phyloP scores from a whole-genome alignment of 176 grass and related monocot genomes.

The Phoenix roebelenii region DNA sequence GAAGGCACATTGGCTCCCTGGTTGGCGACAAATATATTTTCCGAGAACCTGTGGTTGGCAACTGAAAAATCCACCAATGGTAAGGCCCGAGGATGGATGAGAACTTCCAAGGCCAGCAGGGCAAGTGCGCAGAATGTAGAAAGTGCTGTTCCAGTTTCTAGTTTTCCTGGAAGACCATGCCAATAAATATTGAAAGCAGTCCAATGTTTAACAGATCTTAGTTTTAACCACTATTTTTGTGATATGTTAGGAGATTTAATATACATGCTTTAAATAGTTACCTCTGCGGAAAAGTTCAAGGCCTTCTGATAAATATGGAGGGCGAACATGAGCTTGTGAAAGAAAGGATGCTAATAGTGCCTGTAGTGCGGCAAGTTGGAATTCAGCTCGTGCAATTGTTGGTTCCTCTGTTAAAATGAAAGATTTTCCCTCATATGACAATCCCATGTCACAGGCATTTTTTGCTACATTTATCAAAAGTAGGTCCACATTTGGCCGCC shows the following conservation, averaged over 20 bases:
- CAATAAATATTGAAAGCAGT: too few relatives aligned
- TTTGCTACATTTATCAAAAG: slow-evolving; percentile 67
- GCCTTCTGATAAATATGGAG: slow-evolving; percentile 60
- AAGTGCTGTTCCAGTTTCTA: slow-evolving; percentile 49
- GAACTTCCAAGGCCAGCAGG: slow-evolving; percentile 71
- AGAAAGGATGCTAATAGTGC: slow-evolving; percentile 71
- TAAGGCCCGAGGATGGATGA: slow-evolving; percentile 67
- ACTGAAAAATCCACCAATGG: slow-evolving; percentile 24
- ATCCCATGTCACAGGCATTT: slow-evolving; percentile 34
- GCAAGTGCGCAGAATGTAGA: slow-evolving; percentile 52
- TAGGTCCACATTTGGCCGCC: slow-evolving; percentile 51
- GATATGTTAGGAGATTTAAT: too few relatives aligned
- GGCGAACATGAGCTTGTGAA: slow-evolving; percentile 43
- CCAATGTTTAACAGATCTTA: too few relatives aligned
- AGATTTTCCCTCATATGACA: slow-evolving; percentile 25
- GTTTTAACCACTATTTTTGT: too few relatives aligned
- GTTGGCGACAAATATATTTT: slow-evolving; percentile 21
- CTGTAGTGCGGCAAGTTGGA: slow-evolving; percentile 56
- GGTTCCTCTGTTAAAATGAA: slow-evolving; percentile 24
- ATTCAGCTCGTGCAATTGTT: slow-evolving; percentile 26
- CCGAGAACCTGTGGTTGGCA: slow-evolving; percentile 2
- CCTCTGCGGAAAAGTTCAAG: slow-evolving; percentile 71
- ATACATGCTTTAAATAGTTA: slow-evolving; percentile 13
- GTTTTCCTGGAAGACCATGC: slow-evolving; percentile 46
- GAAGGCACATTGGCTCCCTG: slow-evolving; percentile 1